Evolutionary conservation across 805 yeast genomes (phyloP), one percentile per base, ranked within the genome.

Genomic region (Myxozyma nipponensis): DNA sequence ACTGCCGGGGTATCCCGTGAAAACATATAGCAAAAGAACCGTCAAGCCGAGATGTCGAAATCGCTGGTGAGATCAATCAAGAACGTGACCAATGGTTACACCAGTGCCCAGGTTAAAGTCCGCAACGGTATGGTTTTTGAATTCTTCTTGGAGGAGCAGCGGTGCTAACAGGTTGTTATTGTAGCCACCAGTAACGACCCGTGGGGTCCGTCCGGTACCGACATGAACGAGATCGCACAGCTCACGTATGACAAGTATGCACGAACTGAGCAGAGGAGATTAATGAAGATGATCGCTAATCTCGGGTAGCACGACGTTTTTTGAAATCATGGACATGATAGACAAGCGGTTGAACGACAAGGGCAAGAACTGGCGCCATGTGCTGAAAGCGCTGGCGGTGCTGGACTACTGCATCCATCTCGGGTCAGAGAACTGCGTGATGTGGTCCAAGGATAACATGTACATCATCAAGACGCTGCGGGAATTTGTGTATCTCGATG

Each of bases 311-410:
- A 80, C 83, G 4, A 95, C 87, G 61, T 81, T 89, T 62, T 75
- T 88, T 63, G 95, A 89, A 64, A 81, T 89, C 42, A 86, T 91
- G 95, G 97, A 91, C 64, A 88, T 91, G 83, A 70, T 91, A 40
- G 97, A 91, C 70, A 80, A 88, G 59, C 78, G 98, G 57, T 72
- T 91, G 58, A 91, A 91, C 64, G 98, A 91, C 66, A 90, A 90
- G 72, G 98, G 98, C 54, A 90, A 89, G 67, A 86, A 91, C 70
- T 91, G 97, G 97, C 78, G 96, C 59, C 98, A 91, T 66, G 90
- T 91, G 44, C 90, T 95, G 56, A 93, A 91, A 50, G 83, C 95
- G 1, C 74, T 91, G 55, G 84, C 95, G 1, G 82, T 91, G n/a
- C 75, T 91, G 60, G 96, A 90, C 63, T 91, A 83, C 69, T 73